Percentiles rank a stretch among this genome's conserved stretches.
Evolutionary conservation across 73 alveolate genomes (phyloP).

Genomic region (Tetrahymena thermophila): DNA sequence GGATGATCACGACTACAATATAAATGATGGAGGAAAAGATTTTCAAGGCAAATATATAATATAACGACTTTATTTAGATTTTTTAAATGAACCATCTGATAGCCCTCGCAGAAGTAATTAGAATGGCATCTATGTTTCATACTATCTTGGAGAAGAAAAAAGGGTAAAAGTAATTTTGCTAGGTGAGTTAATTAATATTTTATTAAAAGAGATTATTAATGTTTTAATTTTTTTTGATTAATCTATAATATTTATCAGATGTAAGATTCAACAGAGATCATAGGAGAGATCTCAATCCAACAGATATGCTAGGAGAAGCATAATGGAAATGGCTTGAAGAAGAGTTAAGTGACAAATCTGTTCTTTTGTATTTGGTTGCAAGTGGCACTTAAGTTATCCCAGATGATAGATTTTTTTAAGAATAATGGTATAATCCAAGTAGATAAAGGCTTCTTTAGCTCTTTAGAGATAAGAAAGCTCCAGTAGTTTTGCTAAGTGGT

Average conservation of each 20-base stretch:
- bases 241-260: constrained; percentile 24
- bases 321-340: constrained; percentile 52
- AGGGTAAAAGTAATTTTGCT: constrained; percentile 32
- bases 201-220: neutral
- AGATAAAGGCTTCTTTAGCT: constrained; percentile 23
- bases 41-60: constrained; percentile 15
- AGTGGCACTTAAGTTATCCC: constrained; percentile 50
- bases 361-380: constrained; percentile 30
- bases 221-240: too few relatives aligned
- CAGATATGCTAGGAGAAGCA: constrained; percentile 51
- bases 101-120: constrained; percentile 17
- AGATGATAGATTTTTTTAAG: constrained; percentile 49
- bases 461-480: constrained; percentile 22
- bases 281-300: constrained; percentile 14
- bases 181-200: neutral
- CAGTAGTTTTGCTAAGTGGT: constrained; percentile 45
- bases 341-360: constrained; percentile 11
- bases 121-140: constrained; percentile 49
- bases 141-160: constrained; percentile 14
- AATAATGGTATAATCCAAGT: constrained; percentile 42
- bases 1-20: constrained; percentile 71
- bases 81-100: constrained; percentile 46
- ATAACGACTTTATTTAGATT: constrained; percentile 46
- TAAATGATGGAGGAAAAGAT: constrained; percentile 40
- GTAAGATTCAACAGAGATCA: constrained; percentile 51